Conservation (phyloP, 176 grass and related monocot genomes). For the Oryza officinalis region DNA sequence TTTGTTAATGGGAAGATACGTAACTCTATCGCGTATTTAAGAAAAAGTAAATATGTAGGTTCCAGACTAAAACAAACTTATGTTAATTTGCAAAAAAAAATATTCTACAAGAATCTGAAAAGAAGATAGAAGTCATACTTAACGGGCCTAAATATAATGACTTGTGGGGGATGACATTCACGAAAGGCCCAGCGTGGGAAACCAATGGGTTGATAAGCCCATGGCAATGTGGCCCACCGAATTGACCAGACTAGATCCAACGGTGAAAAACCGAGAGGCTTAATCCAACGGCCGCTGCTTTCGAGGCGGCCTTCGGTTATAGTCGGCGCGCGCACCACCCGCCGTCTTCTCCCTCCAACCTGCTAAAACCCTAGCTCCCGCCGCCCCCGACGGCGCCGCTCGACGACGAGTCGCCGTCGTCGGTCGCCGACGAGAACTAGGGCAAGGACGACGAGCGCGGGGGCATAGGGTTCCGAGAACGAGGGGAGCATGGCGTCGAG, state of each 20-base stretch:
- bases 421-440: background rate
- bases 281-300: background rate
- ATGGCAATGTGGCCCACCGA: background rate
- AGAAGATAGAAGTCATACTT: no score
- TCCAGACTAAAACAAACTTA: no score
- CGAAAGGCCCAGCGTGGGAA: background rate
- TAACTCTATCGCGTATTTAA: no score
- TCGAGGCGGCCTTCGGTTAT: background rate
- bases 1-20: no score
- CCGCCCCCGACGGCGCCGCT: background rate
- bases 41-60: no score
- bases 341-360: background rate
- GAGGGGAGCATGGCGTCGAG: constrained; percentile 21
- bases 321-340: background rate
- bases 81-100: no score
- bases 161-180: no score
- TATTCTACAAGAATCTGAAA: no score
- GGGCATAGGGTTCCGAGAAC: background rate
- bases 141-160: no score
- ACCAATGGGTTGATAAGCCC: background rate
- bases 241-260: background rate
- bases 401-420: background rate
- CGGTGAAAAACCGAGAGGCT: background rate
- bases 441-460: background rate
- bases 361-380: constrained; percentile 43